Evolutionary conservation across 2,329 filamentous ascomycete genomes (phyloP), one percentile per base, ranked within the genome.

Genomic region (Aspergillus melleus): DNA sequence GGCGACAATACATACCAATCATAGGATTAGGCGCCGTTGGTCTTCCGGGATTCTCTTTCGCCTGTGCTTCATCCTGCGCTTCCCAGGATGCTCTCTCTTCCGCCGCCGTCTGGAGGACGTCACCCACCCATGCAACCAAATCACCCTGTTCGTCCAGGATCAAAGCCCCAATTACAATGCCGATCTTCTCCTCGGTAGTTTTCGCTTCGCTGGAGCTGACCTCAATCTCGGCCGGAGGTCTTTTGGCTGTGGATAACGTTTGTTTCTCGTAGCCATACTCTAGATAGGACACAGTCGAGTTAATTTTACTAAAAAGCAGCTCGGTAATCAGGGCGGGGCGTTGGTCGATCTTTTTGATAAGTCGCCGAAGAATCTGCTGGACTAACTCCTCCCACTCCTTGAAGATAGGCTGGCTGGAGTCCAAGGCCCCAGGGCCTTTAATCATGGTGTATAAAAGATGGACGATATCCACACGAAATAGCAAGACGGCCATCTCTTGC

Each of bases 301-400:
- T 88, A 59, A 92, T 90, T 76, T 99, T 99, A 74, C 91, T 96
- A 76, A 99, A 99, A 14, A 99, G 82, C 83, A 99, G 86, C 76
- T 99, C 95, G 0, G 96, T 89, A 53, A 96, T 84, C 46, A 97
- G 81, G 63, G 94, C 91, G 0, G 92, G 92, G 49, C 92, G 86
- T 66, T 96, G 88, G 62, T 95, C 86, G 1, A 98, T 83, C 77
- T 95, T 96, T 70, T 90, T 92, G 57, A 91, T 84, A 64, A 94
- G 89, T 70, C 88, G 89, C 66, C 89, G 88, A 64, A 97, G 84
- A 44, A 98, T 84, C 69, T 97, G 93, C 73, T 88, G 90, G 4
- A 91, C 85, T 39, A 99, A 82, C 68, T 96, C 91, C 70, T 96
- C 90, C 92, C 94, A 98, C 68, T 99, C 95, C 68, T 87, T 90